Conservation (phyloP, 306 rosid species). For the Cicer arietinum region DNA sequence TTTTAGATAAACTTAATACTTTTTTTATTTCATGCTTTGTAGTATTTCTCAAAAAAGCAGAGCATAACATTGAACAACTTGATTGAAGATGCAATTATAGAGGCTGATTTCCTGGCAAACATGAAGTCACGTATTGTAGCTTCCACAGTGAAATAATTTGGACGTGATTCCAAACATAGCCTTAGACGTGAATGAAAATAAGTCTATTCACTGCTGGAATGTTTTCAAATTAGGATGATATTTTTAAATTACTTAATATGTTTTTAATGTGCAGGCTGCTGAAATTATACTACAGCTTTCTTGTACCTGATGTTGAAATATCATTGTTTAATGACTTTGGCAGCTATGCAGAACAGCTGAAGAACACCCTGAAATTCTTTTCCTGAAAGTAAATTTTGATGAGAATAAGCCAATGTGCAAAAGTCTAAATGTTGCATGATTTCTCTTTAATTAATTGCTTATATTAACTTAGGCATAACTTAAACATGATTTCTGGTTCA, state of each 20-base stretch:
- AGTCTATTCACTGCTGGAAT: background rate
- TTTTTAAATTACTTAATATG: background rate
- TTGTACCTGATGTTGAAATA: conserved; percentile 17
- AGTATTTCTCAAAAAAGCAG: conserved; percentile 50
- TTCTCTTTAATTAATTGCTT: too few species aligned
- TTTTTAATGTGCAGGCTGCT: conserved; percentile 17
- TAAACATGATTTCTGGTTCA: too few species aligned
- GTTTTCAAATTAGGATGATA: background rate
- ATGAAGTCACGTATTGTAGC: too few species aligned
- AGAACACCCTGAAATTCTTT: conserved; percentile 84
- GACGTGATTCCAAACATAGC: too few species aligned
- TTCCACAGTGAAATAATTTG: too few species aligned
- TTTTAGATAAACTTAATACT: too few species aligned
- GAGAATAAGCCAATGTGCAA: conserved; percentile 99
- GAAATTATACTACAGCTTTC: conserved; percentile 36
- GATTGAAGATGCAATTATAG: conserved; percentile 51
- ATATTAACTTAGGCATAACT: too few species aligned
- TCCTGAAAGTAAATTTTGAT: conserved; percentile 94
- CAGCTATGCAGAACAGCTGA: conserved; percentile 98
- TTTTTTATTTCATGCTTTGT: background rate
- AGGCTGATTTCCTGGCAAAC: conserved; percentile 40
- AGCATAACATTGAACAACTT: conserved; percentile 35
- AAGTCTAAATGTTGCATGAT: conserved; percentile 68
- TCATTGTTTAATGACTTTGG: conserved; percentile 46
- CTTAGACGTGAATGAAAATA: background rate